These are phyloP conservation scores for Cyclotella kingstonii DNA, from an alignment of 108 stramenopile species.

Conservation along the genomic window DNA sequence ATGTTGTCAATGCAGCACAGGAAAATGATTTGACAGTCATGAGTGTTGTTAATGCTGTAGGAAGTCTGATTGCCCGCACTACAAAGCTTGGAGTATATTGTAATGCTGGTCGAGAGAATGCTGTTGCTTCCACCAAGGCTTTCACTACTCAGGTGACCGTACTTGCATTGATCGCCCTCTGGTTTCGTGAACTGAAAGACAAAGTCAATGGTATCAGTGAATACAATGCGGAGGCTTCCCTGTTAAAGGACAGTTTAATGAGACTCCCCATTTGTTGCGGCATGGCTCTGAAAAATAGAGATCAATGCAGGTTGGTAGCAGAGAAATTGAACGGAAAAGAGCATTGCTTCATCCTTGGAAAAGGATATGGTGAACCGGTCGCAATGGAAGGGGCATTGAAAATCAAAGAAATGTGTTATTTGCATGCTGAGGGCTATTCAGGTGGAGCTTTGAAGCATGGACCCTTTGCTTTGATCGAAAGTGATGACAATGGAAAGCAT, in stretches of 20 bases:
- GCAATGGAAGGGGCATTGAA: conserved; percentile 97
- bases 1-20: conserved; percentile 83
- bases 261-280: conserved; percentile 96
- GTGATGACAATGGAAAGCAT: conserved; percentile 79
- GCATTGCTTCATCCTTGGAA: conserved; percentile 95
- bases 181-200: conserved; percentile 88
- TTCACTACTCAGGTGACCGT: conserved; percentile 99
- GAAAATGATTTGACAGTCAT: conserved; percentile 81
- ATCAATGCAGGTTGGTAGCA: conserved; percentile 84
- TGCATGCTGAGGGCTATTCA: conserved; percentile 98
- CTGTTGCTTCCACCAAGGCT: conserved; percentile 98
- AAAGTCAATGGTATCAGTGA: conserved; percentile 52
- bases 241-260: conserved; percentile 90
- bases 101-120: conserved; percentile 98
- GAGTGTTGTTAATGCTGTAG: conserved; percentile 96
- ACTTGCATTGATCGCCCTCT: conserved; percentile 90
- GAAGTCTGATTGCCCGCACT: conserved; percentile 93
- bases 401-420: conserved; percentile 98
- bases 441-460: conserved; percentile 99
- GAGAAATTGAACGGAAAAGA: conserved; percentile 81
- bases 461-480: conserved; percentile 94
- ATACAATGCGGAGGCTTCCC: conserved; percentile 53
- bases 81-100: conserved; percentile 97
- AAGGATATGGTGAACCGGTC: conserved; percentile 92
- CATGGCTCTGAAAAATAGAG: conserved; percentile 91